Base-by-base conservation (phyloP, 208 protist genomes). In the Acanthamoeba castellanii region DNA sequence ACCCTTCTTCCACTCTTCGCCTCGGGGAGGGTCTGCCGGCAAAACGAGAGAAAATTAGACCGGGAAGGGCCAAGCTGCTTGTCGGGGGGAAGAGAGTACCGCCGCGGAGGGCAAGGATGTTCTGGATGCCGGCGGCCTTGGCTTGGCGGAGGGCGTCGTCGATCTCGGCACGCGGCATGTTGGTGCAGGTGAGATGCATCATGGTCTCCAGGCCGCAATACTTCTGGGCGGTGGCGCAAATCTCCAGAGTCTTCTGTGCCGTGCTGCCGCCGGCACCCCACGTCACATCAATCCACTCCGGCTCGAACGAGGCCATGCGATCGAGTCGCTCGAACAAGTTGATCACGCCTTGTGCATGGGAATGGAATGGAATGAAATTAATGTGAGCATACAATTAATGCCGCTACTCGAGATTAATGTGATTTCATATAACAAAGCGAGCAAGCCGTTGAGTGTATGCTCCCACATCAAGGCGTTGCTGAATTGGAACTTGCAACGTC, bases 31-130 rank as follows among this genome's bases (percentile, higher is more conserved):
- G 82, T 98, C 98, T 97, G 76, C 14, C 7, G 14, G 22, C 1
- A 42, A 57, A 88, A 88, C 18, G 42, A 92, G 82, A 14, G 27
- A 92, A n/a, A 92, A 20, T n/a, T 27, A 72, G 32, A 7, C 85
- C 16, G 1, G 1, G 1, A 13, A 55, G 50, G 50, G 16, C 50
- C 14, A 55, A 81, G 61, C 14, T 42, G 70, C 11, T n/a, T 42
- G 70, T 11, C 8, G 22, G 47, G 14, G 42, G 30, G 61, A 5
- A 59, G 9, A 27, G n/a, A 57, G 25, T 72, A 97, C 97, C 98
- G 47, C 99, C 99, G 68, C 99, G 97, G 18, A 99, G 97, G 20
- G 98, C 99, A 8, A 99, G 95, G 70, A 99, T 99, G 97, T 99
- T 99, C 74, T 98, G 97, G 64, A 99, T 98, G 93, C 98, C 98